These are phyloP conservation scores for Rhododendron simsii DNA, from an alignment of 148 eudicot genomes.

Conservation along the genomic window DNA sequence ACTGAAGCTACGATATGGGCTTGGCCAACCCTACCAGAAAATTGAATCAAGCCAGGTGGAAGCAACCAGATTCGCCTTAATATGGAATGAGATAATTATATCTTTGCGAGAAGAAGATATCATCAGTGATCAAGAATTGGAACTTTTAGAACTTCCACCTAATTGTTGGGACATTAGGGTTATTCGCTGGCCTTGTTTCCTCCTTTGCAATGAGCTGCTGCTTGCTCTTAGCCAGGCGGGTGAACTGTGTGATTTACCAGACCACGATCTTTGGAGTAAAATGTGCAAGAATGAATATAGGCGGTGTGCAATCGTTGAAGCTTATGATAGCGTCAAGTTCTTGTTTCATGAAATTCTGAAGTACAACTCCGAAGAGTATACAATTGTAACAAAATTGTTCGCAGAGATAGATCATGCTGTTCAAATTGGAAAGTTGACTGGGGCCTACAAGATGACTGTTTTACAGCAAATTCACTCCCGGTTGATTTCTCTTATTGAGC, in stretches of 20 bases:
- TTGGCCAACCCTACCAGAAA: slow-evolving; percentile 69
- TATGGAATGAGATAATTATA: slow-evolving; percentile 85
- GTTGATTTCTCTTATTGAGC: slow-evolving; percentile 54
- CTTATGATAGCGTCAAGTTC: slow-evolving; percentile 66
- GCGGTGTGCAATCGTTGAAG: slow-evolving; percentile 83
- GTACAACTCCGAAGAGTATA: slow-evolving; percentile 54
- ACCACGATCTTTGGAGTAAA: slow-evolving; percentile 60
- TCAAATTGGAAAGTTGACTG: slow-evolving; percentile 39
- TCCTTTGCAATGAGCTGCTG: slow-evolving; percentile 83
- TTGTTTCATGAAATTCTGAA: slow-evolving; percentile 58
- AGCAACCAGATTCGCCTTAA: slow-evolving; percentile 75
- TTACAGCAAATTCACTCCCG: slow-evolving; percentile 52
- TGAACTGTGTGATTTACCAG: slow-evolving; percentile 42
- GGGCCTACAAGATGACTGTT: slow-evolving; percentile 37
- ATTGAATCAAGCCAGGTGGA: slow-evolving; percentile 83
- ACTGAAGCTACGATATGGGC: slow-evolving; percentile 74
- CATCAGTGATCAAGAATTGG: slow-evolving; percentile 73
- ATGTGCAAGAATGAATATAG: slow-evolving; percentile 82
- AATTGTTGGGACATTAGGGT: slow-evolving; percentile 83
- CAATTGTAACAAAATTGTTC: slow-evolving; percentile 52
- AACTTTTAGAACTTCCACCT: slow-evolving; percentile 76
- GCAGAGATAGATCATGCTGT: slow-evolving; percentile 54
- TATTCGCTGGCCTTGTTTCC: slow-evolving; percentile 89
- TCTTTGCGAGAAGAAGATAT: slow-evolving; percentile 88
- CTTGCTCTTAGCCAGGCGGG: slow-evolving; percentile 73